A percentile compares a stretch with the other conserved stretches of the same genome.
Evolutionary conservation across 2,329 filamentous ascomycete species (phyloP).

Genomic region (Colletotrichum chrysophilum): DNA sequence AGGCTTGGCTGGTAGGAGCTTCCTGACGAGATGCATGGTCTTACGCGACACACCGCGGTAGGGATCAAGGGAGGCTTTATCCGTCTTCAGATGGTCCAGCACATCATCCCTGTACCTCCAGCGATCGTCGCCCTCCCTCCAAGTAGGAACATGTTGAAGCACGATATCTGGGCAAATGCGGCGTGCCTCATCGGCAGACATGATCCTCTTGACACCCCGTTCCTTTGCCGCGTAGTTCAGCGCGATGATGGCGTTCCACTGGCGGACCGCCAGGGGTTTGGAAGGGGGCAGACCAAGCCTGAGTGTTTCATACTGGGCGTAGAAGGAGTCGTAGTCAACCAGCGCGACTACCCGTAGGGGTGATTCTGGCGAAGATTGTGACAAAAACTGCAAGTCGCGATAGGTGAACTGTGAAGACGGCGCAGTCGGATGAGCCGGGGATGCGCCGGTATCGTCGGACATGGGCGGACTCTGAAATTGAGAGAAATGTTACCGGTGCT

Average conservation of each 20-base stretch:
- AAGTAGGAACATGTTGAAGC: neutral
- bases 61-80: neutral
- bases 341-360: neutral
- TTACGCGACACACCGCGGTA: neutral
- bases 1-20: neutral
- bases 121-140: neutral
- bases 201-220: neutral
- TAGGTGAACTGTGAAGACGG: neutral
- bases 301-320: neutral
- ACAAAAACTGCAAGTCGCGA: neutral
- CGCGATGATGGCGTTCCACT: slow-evolving; percentile 8
- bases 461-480: neutral
- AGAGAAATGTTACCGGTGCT: neutral
- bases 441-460: neutral
- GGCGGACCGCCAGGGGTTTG: neutral
- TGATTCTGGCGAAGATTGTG: neutral
- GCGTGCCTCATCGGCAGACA: neutral
- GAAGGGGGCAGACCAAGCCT: slow-evolving; percentile 46
- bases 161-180: neutral
- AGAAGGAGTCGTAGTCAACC: neutral
- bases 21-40: neutral
- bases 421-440: neutral
- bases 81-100: neutral
- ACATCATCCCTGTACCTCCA: neutral
- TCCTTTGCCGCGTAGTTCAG: neutral